Conservation (phyloP, 805 yeast genomes). For the Pichia exigua region DNA sequence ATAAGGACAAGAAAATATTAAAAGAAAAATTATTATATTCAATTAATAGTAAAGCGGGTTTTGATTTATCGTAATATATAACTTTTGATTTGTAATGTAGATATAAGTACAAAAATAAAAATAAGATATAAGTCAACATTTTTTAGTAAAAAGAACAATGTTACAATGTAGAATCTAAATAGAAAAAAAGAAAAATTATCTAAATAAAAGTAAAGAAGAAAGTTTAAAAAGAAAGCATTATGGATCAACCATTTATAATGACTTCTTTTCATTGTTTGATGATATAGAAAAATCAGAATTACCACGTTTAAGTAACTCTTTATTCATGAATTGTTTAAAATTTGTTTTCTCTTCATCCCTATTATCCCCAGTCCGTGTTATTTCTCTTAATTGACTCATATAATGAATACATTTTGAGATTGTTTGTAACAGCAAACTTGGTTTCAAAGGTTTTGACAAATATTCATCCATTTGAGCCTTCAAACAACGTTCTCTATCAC, state of each 20-base stretch:
- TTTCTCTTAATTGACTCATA: conserved; percentile 51
- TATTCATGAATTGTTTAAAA: conserved; percentile 8
- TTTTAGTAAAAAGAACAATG: background rate
- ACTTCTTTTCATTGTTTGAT: background rate
- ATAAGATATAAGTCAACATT: too few relatives aligned
- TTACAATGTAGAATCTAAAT: background rate
- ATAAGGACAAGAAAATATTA: conserved; percentile 49
- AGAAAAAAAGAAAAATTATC: background rate
- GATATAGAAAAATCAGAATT: background rate
- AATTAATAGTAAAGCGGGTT: conserved; percentile 77
- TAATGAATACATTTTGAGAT: conserved; percentile 77
- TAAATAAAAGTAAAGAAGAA: too few relatives aligned
- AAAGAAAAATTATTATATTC: conserved; percentile 65
- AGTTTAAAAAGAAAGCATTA: too few relatives aligned
- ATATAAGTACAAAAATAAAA: too few relatives aligned
- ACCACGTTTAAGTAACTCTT: conserved; percentile 6
- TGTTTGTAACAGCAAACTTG: conserved; percentile 74
- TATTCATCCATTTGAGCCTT: conserved; percentile 92
- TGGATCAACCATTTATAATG: background rate
- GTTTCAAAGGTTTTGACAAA: conserved; percentile 80
- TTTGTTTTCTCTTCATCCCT: conserved; percentile 1
- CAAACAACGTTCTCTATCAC: conserved; percentile 79
- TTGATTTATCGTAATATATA: conserved; percentile 54
- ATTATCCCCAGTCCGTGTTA: conserved; percentile 7
- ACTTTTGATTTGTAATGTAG: background rate